Percentiles rank a stretch among this genome's conserved stretches.
Evolutionary conservation across 371 early-diverging fungal species (phyloP).

Genomic region (Chytridium lagenaria): DNA sequence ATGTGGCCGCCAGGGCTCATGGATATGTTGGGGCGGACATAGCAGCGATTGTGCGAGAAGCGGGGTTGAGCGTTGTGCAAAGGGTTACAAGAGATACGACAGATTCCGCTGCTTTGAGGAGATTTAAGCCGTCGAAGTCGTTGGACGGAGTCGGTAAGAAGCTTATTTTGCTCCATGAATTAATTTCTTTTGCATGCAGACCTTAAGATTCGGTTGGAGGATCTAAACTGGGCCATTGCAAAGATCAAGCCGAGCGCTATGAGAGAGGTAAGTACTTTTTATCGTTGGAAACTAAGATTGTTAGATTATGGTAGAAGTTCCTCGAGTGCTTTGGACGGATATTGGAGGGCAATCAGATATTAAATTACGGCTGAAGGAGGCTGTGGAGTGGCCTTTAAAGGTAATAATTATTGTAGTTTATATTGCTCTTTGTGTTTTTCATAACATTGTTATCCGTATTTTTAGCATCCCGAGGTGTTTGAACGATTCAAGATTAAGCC

Average conservation of each 20-base stretch:
- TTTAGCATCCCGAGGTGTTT: slow-evolving; percentile 88
- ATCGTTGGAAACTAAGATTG: neutral
- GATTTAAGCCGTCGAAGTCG: neutral
- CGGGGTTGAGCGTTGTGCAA: slow-evolving; percentile 83
- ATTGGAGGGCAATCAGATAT: slow-evolving; percentile 97
- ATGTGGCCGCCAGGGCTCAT: slow-evolving; percentile 75
- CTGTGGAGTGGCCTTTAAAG: slow-evolving; percentile 98
- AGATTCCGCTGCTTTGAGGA: neutral
- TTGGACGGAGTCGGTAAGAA: neutral
- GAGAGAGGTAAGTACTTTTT: slow-evolving; percentile 75
- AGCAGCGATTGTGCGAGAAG: slow-evolving; percentile 84
- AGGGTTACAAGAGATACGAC: slow-evolving; percentile 40
- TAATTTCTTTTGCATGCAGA: neutral
- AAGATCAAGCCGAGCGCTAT: slow-evolving; percentile 93
- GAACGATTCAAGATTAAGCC: slow-evolving; percentile 85
- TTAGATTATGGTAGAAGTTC: slow-evolving; percentile 81
- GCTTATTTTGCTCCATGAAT: neutral
- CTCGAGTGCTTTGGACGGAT: slow-evolving; percentile 94
- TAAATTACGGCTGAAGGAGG: slow-evolving; percentile 94
- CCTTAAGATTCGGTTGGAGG: slow-evolving; percentile 37
- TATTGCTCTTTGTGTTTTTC: neutral
- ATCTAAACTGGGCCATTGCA: slow-evolving; percentile 51
- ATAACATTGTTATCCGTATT: neutral
- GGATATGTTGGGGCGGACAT: slow-evolving; percentile 99
- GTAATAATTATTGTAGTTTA: slow-evolving; percentile 40